A percentile compares a stretch with the other conserved stretches of the same genome.
Evolutionary conservation across 768 basidiomycete genomes (phyloP).

Genomic region (Hericium rajendrae): DNA sequence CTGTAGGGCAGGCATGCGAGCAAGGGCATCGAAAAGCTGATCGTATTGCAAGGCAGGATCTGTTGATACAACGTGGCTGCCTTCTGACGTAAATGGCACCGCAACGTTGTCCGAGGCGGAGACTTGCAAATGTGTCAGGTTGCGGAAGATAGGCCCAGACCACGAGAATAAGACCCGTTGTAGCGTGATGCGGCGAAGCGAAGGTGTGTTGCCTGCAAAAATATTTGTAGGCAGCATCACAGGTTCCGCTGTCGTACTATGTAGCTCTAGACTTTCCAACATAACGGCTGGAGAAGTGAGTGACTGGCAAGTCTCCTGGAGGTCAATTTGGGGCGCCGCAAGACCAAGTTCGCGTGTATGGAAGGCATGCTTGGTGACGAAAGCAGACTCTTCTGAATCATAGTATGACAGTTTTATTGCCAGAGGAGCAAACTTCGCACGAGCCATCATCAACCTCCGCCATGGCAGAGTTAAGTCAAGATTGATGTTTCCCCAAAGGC

Average conservation of each 20-base stretch:
- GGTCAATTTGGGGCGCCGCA: background rate
- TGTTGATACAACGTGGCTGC: too few species aligned
- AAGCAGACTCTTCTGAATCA: background rate
- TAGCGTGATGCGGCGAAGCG: background rate
- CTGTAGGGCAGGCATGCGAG: too few species aligned
- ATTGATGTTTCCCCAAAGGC: background rate
- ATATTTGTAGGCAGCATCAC: background rate
- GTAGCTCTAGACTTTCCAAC: background rate
- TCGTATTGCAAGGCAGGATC: too few species aligned
- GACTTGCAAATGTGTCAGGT: too few species aligned
- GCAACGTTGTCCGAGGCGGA: too few species aligned
- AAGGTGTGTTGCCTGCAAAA: background rate
- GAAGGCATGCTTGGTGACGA: background rate
- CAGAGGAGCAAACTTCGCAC: background rate
- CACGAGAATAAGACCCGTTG: too few species aligned
- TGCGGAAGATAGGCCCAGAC: too few species aligned
- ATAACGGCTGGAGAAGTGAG: background rate
- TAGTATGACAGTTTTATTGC: background rate
- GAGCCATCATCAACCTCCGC: background rate
- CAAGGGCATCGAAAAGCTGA: too few species aligned
- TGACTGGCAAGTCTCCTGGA: background rate
- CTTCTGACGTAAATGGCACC: too few species aligned
- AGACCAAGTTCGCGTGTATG: background rate
- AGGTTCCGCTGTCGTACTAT: background rate
- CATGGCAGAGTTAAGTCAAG: background rate